Conservation (phyloP, 1,139 yeast species). For the Diutina ranongensis region DNA sequence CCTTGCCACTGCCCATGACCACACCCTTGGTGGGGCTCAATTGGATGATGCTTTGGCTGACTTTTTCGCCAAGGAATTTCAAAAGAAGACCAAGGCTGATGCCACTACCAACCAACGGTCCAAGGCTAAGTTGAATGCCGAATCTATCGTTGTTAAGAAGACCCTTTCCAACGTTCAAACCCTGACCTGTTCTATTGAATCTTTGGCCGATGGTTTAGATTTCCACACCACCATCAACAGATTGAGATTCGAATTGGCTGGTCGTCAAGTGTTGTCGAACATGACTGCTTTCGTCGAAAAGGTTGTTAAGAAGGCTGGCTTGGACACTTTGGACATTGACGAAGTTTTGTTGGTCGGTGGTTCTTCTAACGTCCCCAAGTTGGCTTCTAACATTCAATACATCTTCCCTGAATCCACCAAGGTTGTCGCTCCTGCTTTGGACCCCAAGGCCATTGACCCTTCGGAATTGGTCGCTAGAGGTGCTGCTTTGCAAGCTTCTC, state of each 20-base stretch:
- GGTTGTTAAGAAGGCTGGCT: slow-evolving; percentile 69
- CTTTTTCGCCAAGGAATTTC: slow-evolving; percentile 84
- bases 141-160: slow-evolving; percentile 77
- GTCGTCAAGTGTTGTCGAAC: slow-evolving; percentile 65
- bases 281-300: slow-evolving; percentile 69
- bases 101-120: slow-evolving; percentile 79
- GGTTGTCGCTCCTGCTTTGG: slow-evolving; percentile 67
- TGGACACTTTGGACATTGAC: slow-evolving; percentile 78
- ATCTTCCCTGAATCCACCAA: slow-evolving; percentile 75
- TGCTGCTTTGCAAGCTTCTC: slow-evolving; percentile 93
- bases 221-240: slow-evolving; percentile 90
- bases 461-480: slow-evolving; percentile 89
- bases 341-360: slow-evolving; percentile 94
- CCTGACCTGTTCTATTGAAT: slow-evolving; percentile 89
- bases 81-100: slow-evolving; percentile 74
- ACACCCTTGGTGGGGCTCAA: slow-evolving; percentile 76
- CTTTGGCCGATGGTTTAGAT: slow-evolving; percentile 88
- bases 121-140: slow-evolving; percentile 77
- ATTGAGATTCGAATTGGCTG: slow-evolving; percentile 83
- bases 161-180: slow-evolving; percentile 85
- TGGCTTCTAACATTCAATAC: slow-evolving; percentile 61
- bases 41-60: slow-evolving; percentile 75
- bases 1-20: slow-evolving; percentile 76
- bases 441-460: slow-evolving; percentile 74
- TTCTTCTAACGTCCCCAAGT: slow-evolving; percentile 82